Conservation (phyloP, 176 grass and related monocot genomes). For the Pharus latifolius region DNA sequence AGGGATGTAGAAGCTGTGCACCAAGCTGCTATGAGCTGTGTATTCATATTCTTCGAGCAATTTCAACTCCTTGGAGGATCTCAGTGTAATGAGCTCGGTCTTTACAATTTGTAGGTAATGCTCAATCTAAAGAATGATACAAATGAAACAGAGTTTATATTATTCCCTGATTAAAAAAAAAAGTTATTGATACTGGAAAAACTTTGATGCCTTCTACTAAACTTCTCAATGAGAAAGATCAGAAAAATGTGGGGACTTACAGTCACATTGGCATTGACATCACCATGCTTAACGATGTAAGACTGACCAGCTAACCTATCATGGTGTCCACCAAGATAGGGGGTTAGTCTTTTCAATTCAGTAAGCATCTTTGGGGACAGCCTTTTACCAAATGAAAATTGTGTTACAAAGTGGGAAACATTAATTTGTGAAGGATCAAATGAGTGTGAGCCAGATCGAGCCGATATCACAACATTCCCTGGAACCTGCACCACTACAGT, state of each 20-base stretch:
- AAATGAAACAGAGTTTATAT: constrained; percentile 7
- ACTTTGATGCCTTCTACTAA: background rate
- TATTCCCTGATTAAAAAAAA: background rate
- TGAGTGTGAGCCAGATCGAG: constrained; percentile 80
- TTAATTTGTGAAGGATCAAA: constrained; percentile 99
- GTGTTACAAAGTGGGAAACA: constrained; percentile 81
- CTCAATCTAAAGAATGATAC: constrained; percentile 70
- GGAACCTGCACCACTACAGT: constrained; percentile 52
- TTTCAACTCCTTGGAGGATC: constrained; percentile 50
- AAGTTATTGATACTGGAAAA: background rate
- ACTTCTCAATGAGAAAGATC: background rate
- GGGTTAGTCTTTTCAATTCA: constrained; percentile 77
- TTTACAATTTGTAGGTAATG: constrained; percentile 99
- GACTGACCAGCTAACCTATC: constrained; percentile 77
- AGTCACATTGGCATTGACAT: constrained; percentile 77
- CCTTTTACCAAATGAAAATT: constrained; percentile 87
- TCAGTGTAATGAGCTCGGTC: constrained; percentile 58
- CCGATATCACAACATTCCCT: constrained; percentile 87
- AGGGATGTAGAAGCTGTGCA: constrained; percentile 82
- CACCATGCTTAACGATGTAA: constrained; percentile 52
- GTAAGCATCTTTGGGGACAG: constrained; percentile 44
- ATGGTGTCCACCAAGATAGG: constrained; percentile 58
- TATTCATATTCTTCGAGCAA: constrained; percentile 97
- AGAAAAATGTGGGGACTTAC: constrained; percentile 34
- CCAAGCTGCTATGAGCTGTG: constrained; percentile 91